Base-by-base conservation (phyloP, 1,139 yeast genomes). In the Zygotorulaspora mrakii region DNA sequence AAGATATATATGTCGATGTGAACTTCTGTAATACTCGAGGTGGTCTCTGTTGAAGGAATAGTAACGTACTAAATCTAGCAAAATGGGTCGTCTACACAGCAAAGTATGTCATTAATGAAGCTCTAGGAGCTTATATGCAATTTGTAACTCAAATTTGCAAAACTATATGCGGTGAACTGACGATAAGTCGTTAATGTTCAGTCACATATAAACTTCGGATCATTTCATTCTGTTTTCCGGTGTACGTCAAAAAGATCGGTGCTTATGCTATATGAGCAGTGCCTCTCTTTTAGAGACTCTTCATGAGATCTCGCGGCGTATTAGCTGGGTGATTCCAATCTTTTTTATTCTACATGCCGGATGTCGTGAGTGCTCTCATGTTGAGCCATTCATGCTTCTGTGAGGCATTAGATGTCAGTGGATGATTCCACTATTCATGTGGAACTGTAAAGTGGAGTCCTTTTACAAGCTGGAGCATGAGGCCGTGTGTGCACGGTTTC, bases 1-100 rank as follows among this genome's bases (percentile, higher is more conserved):
- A n/a, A n/a, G n/a, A n/a, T n/a, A n/a, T n/a, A n/a, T n/a, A n/a
- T n/a, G n/a, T n/a, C n/a, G n/a, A n/a, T n/a, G n/a, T n/a, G n/a
- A n/a, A n/a, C n/a, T n/a, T n/a, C n/a, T n/a, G n/a, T n/a, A n/a
- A n/a, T n/a, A n/a, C n/a, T n/a, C n/a, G n/a, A n/a, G n/a, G n/a
- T n/a, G n/a, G n/a, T n/a, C n/a, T n/a, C n/a, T n/a, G n/a, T n/a
- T n/a, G n/a, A n/a, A n/a, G n/a, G n/a, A 20, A 9, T 6, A 9
- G 22, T 9, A 6, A 20, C 6, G 22, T 20, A 20, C 22, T 20
- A 20, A 47, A 71, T 63, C 71, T 67, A 67, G 69, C 74, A 76
- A 71, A 67, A 79, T 79, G 85, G 86, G 82, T 79, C 83, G 86
- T 76, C 74, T 79, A 79, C 86, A 79, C 75, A 77, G 83, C 71